Evolutionary conservation across 169 alveolate species (phyloP).

Genomic region (Cryptosporidium tyzzeri): DNA sequence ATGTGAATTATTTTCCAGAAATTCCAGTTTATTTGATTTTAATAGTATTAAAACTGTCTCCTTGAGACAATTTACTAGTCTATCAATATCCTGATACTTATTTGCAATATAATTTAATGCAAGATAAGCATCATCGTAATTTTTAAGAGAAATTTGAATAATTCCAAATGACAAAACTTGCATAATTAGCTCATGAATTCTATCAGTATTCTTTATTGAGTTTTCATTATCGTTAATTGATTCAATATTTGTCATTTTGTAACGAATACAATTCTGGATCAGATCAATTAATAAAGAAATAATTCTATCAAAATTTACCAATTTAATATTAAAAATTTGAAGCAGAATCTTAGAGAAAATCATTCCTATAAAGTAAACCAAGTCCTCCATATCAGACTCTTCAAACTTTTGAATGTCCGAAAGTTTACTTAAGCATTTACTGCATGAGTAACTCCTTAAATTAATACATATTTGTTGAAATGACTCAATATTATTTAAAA

Average conservation of each 20-base stretch:
- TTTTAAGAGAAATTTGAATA: conserved; percentile 1
- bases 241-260: not conserved
- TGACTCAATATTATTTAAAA: not conserved
- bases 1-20: not conserved
- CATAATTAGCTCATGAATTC: not conserved
- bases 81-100: conserved; percentile 16
- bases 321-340: not conserved
- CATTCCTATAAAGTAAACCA: conserved; percentile 14
- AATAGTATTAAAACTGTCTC: not conserved
- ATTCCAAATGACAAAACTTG: conserved; percentile 21
- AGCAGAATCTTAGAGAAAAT: not conserved
- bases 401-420: not conserved
- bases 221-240: not conserved
- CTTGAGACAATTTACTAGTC: conserved; percentile 12
- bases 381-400: conserved; percentile 14
- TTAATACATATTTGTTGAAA: not conserved
- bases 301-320: not conserved
- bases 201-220: not conserved
- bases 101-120: conserved; percentile 26
- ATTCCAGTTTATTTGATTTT: not conserved
- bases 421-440: not conserved
- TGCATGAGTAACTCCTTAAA: not conserved
- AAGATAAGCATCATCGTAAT: conserved; percentile 37
- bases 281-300: not conserved
- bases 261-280: conserved; percentile 11